Percentiles rank a stretch among this genome's conserved stretches.
Conservation (phyloP, 345 rosid species). For the Eucalyptus pauciflora region DNA sequence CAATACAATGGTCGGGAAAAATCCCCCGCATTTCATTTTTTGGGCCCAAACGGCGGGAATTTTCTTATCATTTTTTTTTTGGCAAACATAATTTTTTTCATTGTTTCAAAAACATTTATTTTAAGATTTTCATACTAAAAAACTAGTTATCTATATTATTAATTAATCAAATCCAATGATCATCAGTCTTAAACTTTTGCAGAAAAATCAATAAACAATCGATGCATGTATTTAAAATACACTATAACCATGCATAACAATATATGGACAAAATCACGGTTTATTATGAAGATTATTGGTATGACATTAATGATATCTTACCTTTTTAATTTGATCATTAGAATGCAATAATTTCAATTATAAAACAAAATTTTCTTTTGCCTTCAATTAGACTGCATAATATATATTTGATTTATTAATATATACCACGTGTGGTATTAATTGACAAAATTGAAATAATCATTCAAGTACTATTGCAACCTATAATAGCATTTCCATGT, state of each 20-base stretch:
- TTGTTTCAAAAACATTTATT: too few species aligned
- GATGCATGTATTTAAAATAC: neutral
- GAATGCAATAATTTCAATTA: neutral
- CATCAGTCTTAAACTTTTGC: neutral
- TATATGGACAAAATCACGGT: neutral
- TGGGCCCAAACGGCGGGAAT: neutral
- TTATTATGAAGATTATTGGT: neutral
- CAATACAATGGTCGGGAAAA: neutral
- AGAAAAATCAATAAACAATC: neutral
- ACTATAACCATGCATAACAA: neutral
- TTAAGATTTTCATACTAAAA: too few species aligned
- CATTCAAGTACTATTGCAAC: neutral
- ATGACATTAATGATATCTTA: neutral
- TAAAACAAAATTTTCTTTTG: neutral
- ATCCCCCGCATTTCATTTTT: neutral
- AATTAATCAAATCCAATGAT: neutral
- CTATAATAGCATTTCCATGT: neutral
- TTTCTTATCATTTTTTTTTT: neutral
- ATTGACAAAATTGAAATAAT: neutral
- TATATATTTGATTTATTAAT: too few species aligned
- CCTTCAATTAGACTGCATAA: neutral
- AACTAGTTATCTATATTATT: neutral
- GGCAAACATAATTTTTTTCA: neutral
- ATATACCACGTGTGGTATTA: neutral
- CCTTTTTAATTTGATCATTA: neutral